Conservation (phyloP, 1,284 basidiomycete species). For the Apiotrichum siamense region DNA sequence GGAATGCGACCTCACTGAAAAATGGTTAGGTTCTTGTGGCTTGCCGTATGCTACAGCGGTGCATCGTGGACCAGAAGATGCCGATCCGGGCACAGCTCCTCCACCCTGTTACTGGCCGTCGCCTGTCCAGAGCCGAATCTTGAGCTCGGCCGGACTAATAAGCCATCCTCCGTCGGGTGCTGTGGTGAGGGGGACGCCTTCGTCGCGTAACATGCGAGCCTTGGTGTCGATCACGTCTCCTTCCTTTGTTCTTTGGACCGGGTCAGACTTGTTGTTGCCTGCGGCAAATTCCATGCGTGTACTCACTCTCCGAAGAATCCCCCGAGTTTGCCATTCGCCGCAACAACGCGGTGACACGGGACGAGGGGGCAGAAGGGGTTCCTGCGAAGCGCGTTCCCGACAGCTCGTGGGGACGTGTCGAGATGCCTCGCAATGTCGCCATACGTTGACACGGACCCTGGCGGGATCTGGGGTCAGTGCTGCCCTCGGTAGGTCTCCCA, state of each 20-base stretch:
- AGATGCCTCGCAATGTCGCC: not conserved
- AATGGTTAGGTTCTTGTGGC: too few relatives aligned
- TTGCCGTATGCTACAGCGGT: too few relatives aligned
- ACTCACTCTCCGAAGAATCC: not conserved
- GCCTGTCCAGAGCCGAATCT: too few relatives aligned
- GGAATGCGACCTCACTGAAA: too few relatives aligned
- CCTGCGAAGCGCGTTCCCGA: not conserved
- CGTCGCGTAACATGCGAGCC: not conserved
- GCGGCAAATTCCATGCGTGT: too few relatives aligned
- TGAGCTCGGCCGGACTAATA: too few relatives aligned
- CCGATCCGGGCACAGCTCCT: too few relatives aligned
- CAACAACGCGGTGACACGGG: not conserved
- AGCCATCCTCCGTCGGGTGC: too few relatives aligned
- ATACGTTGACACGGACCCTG: not conserved
- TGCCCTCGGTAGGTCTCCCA: too few relatives aligned
- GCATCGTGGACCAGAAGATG: too few relatives aligned
- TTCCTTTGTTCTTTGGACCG: not conserved
- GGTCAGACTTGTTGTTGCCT: not conserved
- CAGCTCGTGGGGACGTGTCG: not conserved
- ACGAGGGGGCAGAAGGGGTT: constrained; percentile 2
- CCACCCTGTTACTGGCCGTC: too few relatives aligned
- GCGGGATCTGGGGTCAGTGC: not conserved
- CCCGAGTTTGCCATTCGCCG: not conserved
- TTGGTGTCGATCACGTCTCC: not conserved
- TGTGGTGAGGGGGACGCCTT: not conserved